phyloP scores from a whole-genome alignment of 495 filamentous ascomycete genomes.

The Annulohypoxylon nitens region DNA sequence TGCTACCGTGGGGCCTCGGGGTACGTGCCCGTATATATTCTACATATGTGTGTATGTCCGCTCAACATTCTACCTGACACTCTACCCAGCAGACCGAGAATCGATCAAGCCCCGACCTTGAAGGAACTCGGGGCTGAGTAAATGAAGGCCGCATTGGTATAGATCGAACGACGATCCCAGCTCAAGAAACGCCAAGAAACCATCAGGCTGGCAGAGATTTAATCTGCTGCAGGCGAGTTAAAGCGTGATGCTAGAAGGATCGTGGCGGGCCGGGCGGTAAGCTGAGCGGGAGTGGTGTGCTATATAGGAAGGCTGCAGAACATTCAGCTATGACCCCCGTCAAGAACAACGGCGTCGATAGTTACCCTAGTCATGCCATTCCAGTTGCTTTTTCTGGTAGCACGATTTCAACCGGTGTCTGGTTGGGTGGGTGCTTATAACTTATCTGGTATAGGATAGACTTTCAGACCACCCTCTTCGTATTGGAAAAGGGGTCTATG shows the following conservation, averaged over 20 bases:
- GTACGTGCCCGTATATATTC: constrained; percentile 22
- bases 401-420: background rate
- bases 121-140: background rate
- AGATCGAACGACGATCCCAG: background rate
- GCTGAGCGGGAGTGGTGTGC: background rate
- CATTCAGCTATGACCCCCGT: background rate
- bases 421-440: background rate
- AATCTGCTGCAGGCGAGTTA: background rate
- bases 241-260: background rate
- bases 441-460: background rate
- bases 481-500: background rate
- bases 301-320: constrained; percentile 1
- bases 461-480: constrained; percentile 1
- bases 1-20: constrained; percentile 11
- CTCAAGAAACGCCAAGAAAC: background rate
- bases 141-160: constrained; percentile 6
- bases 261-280: constrained; percentile 7
- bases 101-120: background rate
- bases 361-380: background rate
- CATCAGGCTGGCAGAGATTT: background rate
- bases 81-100: background rate
- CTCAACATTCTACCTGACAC: constrained; percentile 1
- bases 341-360: background rate
- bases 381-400: background rate
- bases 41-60: background rate